These are phyloP conservation scores for Seiridium cupressi DNA, from an alignment of 2,329 filamentous ascomycete genomes.

Conservation along the genomic window DNA sequence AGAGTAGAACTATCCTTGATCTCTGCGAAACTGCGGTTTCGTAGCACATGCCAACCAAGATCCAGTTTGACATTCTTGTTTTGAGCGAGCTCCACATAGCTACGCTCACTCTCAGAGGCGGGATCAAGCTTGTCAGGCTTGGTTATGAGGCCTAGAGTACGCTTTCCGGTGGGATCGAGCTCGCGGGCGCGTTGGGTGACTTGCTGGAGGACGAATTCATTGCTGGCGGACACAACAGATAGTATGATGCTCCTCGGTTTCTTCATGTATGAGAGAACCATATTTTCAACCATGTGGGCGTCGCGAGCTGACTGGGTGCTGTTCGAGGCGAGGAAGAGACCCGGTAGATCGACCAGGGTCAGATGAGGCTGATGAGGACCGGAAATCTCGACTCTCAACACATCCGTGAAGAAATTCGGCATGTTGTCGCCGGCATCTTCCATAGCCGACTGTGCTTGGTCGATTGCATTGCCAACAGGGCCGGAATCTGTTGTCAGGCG, in stretches of 20 bases:
- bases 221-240: constrained; percentile 52
- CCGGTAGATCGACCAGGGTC: constrained; percentile 58
- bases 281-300: constrained; percentile 36
- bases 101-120: constrained; percentile 35
- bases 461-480: constrained; percentile 28
- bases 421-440: constrained; percentile 38
- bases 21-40: constrained; percentile 30
- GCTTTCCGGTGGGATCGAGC: constrained; percentile 26
- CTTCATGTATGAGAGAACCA: constrained; percentile 54
- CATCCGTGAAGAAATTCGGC: constrained; percentile 40
- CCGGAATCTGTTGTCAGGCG: constrained; percentile 2
- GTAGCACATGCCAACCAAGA: constrained; percentile 51
- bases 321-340: constrained; percentile 45
- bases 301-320: constrained; percentile 40
- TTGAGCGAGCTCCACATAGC: constrained; percentile 36
- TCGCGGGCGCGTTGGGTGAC: constrained; percentile 47
- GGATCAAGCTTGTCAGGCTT: constrained; percentile 37
- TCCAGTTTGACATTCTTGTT: constrained; percentile 43
- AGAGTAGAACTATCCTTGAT: constrained; percentile 7
- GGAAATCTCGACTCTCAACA: constrained; percentile 43
- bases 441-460: constrained; percentile 29
- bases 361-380: constrained; percentile 45
- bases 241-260: constrained; percentile 56
- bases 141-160: constrained; percentile 47
- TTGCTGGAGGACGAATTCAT: constrained; percentile 54